phyloP scores from a whole-genome alignment of 176 grass and related monocot genomes.

The Tuctoria greenei region DNA sequence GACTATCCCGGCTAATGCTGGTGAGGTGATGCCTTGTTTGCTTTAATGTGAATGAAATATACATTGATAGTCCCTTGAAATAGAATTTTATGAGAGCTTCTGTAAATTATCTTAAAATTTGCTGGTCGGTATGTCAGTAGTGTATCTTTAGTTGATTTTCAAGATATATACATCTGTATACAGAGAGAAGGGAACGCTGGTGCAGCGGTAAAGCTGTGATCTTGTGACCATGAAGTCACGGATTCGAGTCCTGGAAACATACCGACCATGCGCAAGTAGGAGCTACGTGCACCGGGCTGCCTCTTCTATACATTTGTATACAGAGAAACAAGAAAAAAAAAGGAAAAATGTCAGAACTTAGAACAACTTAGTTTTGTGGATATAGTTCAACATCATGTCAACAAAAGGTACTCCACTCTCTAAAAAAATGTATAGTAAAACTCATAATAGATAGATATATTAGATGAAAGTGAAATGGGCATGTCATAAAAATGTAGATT shows the following conservation, averaged over 20 bases:
- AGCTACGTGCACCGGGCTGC: too few relatives aligned
- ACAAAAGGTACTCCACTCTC: background rate
- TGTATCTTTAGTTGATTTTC: slow-evolving; percentile 4
- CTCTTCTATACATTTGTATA: background rate
- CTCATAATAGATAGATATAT: background rate
- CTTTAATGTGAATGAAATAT: slow-evolving; percentile 29
- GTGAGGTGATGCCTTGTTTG: slow-evolving; percentile 55
- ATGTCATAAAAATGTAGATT: background rate
- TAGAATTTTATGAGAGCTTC: background rate
- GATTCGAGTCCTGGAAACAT: too few relatives aligned
- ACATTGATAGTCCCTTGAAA: slow-evolving; percentile 26
- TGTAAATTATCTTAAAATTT: slow-evolving; percentile 2
- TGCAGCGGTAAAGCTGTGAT: too few relatives aligned
- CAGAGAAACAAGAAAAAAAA: background rate
- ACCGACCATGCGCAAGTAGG: too few relatives aligned
- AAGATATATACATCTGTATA: slow-evolving; percentile 6
- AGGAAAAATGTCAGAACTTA: background rate
- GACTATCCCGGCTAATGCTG: slow-evolving; percentile 99
- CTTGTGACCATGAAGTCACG: too few relatives aligned
- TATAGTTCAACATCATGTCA: background rate
- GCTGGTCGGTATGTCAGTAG: background rate
- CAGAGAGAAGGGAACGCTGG: background rate
- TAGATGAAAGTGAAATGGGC: background rate
- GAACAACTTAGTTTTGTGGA: background rate
- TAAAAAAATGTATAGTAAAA: background rate